Conservation (phyloP, 2,329 filamentous ascomycete species). For the Stachybotrys elegans region DNA sequence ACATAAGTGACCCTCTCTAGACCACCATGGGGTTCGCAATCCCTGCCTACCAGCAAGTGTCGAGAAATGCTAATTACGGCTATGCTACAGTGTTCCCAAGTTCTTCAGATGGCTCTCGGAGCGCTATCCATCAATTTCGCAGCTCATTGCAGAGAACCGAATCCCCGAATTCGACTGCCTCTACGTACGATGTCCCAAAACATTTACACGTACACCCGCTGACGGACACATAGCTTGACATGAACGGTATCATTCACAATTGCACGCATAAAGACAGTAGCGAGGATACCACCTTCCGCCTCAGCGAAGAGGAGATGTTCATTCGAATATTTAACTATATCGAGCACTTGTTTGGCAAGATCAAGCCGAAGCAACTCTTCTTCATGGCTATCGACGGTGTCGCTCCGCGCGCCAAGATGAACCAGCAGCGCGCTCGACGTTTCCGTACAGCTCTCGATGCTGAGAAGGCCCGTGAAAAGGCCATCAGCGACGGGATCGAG, state of each 20-base stretch:
- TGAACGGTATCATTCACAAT: conserved; percentile 99
- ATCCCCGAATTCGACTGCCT: conserved; percentile 99
- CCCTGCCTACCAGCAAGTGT: conserved; percentile 1
- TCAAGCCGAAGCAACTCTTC: conserved; percentile 96
- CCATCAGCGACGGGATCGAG: conserved; percentile 80
- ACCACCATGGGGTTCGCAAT: conserved; percentile 26
- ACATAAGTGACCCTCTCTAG: too few relatives aligned
- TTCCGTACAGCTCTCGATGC: conserved; percentile 92
- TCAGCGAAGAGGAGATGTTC: conserved; percentile 99
- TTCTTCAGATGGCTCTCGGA: conserved; percentile 99
- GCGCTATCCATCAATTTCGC: conserved; percentile 96
- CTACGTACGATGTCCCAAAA: conserved; percentile 53
- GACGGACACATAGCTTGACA: conserved; percentile 60
- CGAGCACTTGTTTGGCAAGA: conserved; percentile 96
- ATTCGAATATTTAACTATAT: conserved; percentile 99
- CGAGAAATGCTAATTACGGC: conserved; percentile 13
- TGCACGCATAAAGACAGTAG: conserved; percentile 92
- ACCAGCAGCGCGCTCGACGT: conserved; percentile 91
- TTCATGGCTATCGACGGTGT: conserved; percentile 99
- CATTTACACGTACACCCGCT: conserved; percentile 12
- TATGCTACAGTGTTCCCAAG: conserved; percentile 60
- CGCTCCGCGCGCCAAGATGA: conserved; percentile 98
- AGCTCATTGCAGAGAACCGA: conserved; percentile 96
- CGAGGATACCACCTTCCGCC: conserved; percentile 83
- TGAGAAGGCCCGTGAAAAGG: conserved; percentile 87